These are phyloP conservation scores for Purpureocillium lavendulum DNA, from an alignment of 2,329 filamentous ascomycete genomes.

Conservation along the genomic window DNA sequence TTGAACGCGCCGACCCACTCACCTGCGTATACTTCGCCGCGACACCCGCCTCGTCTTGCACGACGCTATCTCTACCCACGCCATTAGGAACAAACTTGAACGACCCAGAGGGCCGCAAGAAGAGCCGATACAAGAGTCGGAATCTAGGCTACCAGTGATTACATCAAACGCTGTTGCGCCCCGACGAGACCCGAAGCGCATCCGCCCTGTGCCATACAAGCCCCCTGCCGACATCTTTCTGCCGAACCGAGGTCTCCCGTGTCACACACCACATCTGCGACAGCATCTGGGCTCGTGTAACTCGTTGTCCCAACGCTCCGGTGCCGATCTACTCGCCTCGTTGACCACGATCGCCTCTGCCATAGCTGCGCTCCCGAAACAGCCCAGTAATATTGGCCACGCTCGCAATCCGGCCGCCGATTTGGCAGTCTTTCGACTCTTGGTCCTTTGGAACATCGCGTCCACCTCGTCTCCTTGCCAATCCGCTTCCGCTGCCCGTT, in stretches of 20 bases:
- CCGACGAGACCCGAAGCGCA: not conserved
- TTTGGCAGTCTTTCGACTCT: constrained; percentile 19
- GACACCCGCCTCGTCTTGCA: no score
- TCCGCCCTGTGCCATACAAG: no score
- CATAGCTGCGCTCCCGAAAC: constrained; percentile 20
- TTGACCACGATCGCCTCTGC: constrained; percentile 16
- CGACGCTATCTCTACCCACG: no score
- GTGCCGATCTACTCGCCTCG: constrained; percentile 24
- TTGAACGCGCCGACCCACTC: no score
- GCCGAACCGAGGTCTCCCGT: constrained; percentile 7
- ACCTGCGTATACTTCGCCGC: no score
- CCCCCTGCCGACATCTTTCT: constrained; percentile 12
- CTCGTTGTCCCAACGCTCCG: constrained; percentile 20
- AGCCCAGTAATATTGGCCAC: constrained; percentile 26
- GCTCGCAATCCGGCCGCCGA: constrained; percentile 20
- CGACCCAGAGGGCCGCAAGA: no score
- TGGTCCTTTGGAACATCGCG: constrained; percentile 11
- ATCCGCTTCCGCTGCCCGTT: constrained; percentile 9
- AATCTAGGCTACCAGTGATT: no score
- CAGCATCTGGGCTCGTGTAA: constrained; percentile 21
- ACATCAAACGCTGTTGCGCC: not conserved
- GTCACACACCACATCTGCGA: constrained; percentile 12
- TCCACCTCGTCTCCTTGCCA: constrained; percentile 5
- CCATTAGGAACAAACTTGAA: no score
- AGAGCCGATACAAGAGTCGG: no score